phyloP scores from a whole-genome alignment of 2,329 filamentous ascomycete genomes.

The Metarhizium guizhouense region DNA sequence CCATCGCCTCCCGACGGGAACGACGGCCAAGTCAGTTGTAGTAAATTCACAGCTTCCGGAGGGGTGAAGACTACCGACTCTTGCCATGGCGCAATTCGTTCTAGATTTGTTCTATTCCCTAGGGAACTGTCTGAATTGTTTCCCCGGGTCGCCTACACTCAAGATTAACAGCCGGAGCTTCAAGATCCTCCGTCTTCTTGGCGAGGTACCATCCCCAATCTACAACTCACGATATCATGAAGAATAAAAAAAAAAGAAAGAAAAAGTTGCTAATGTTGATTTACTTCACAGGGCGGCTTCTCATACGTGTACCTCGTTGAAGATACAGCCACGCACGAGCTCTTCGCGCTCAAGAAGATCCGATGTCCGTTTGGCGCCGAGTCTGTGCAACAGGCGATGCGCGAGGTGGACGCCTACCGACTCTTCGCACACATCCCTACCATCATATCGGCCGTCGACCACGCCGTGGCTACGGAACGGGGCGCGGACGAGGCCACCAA shows the following conservation, averaged over 20 bases:
- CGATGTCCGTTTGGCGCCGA: constrained; percentile 96
- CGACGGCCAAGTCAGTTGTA: too few relatives aligned
- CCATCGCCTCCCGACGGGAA: too few relatives aligned
- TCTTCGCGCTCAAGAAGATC: constrained; percentile 97
- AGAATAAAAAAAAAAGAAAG: background rate
- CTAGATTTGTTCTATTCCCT: constrained; percentile 86
- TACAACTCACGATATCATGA: background rate
- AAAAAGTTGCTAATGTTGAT: background rate
- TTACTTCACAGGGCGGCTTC: constrained; percentile 69
- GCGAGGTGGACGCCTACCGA: constrained; percentile 94
- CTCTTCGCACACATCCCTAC: constrained; percentile 76
- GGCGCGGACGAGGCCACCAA: constrained; percentile 59
- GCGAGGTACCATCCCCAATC: constrained; percentile 55
- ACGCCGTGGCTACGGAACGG: constrained; percentile 69
- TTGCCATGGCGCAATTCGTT: constrained; percentile 69
- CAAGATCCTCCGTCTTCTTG: constrained; percentile 88
- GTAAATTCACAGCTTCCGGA: too few relatives aligned
- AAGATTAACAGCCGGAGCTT: constrained; percentile 93
- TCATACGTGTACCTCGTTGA: constrained; percentile 98
- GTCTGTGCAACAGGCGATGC: constrained; percentile 87
- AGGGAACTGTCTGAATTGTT: constrained; percentile 92
- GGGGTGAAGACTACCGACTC: background rate
- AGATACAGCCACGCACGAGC: constrained; percentile 71
- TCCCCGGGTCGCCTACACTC: constrained; percentile 85
- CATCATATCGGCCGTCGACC: constrained; percentile 81